Evolutionary conservation across 2,329 filamentous ascomycete species (phyloP), one percentile per base, ranked within the genome.

Genomic region (Neurospora crassa): DNA sequence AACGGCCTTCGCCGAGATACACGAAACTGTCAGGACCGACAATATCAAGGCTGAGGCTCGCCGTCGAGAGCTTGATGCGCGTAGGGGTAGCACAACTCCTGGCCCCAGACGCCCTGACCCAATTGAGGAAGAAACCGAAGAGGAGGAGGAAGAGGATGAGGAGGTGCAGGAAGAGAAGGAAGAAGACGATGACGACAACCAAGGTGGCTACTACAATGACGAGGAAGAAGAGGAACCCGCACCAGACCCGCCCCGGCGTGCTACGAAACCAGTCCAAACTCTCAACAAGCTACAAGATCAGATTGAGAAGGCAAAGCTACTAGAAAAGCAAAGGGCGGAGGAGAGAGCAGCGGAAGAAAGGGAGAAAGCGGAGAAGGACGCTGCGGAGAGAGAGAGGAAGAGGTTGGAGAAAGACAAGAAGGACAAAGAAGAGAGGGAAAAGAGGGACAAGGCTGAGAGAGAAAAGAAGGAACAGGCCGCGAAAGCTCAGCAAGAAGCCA

Each of bases 261-360:
- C 43, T 20, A 5, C 4, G n/a, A 45, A 45, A 20, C n/a, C 43
- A 18, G 11, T 10, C n/a, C n/a, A 45, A 45, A 45, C 43, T 10
- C 43, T 45, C n/a, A 45, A 45, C n/a, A 45, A 45, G n/a, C n/a
- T 45, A 45, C 43, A 45, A 45, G 43, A 47, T 47, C 10, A 47
- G n/a, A 47, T 47, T 47, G 43, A 47, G n/a, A 47, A 20, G 43
- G n/a, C 43, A 47, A 47, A 20, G 72, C 34, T 69, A 72, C 53
- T 69, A 67, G 20, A n/a, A 37, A 34, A 14, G 53, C 53, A 63
- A 71, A 71, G n/a, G 37, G 40, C 20, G 40, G 59, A 69, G 59
- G 20, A 42, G 68, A 29, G 53, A 41, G 11, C 70, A 70, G 5
- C 18, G 29, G 29, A 63, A 63, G 53, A 29, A 63, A 63, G 29